phyloP scores from a whole-genome alignment of 1,284 basidiomycete genomes.

The Rhodotorula sp. region DNA sequence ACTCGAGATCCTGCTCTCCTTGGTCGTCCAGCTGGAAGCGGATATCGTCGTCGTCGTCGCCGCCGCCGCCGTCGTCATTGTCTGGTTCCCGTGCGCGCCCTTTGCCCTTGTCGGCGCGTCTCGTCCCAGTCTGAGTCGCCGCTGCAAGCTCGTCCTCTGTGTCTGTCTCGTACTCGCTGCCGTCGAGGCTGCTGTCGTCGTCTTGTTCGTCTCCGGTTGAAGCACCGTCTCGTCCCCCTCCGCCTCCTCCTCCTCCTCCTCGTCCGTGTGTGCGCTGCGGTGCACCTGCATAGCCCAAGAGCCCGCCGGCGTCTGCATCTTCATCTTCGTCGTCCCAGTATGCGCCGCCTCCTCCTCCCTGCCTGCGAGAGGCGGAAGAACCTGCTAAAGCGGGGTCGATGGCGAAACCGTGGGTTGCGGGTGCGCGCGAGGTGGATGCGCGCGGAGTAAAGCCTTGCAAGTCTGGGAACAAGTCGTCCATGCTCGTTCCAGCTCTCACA shows the following conservation, averaged over 20 bases:
- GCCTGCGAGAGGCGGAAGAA: background rate
- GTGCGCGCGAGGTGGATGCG: background rate
- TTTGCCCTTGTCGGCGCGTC: constrained; percentile 13
- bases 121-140: background rate
- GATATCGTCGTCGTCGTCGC: too few relatives aligned
- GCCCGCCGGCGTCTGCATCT: background rate
- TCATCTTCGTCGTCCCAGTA: constrained; percentile 25
- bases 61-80: background rate
- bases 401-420: constrained; percentile 4
- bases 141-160: constrained; percentile 33
- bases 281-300: background rate
- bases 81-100: constrained; percentile 16
- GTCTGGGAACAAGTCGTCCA: constrained; percentile 22
- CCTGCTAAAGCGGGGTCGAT: constrained; percentile 24
- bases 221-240: background rate
- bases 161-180: constrained; percentile 29
- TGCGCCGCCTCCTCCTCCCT: background rate
- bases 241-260: background rate
- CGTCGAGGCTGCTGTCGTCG: constrained; percentile 5
- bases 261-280: background rate
- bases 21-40: constrained; percentile 15
- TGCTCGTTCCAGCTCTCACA: background rate
- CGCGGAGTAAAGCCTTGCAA: constrained; percentile 15
- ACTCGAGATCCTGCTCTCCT: constrained; percentile 28
- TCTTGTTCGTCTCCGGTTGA: background rate